Base-by-base conservation (phyloP, 2,329 filamentous ascomycete species). In the Talaromyces atroroseus region DNA sequence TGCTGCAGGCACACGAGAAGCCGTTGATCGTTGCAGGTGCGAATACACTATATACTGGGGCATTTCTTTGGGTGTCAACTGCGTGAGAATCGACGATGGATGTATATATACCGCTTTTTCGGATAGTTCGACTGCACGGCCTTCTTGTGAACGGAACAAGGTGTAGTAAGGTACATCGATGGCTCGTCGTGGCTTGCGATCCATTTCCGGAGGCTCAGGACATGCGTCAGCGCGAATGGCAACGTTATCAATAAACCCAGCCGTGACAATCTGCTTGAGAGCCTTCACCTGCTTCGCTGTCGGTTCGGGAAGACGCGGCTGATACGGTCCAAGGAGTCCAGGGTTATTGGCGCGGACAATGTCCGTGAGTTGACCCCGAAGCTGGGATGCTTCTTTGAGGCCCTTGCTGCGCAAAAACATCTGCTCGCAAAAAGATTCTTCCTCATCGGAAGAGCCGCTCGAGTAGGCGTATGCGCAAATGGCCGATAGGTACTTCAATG, bases 151-250 rank as follows among this genome's bases (percentile, higher is more conserved):
- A 78, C 90, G 86, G 62, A 92, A 84, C 4, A 99, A 84, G 0
- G 94, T 91, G 6, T 95, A 72, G 68, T 97, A 99, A 0, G 92
- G 89, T 2, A 97, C 89, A 63, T 97, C 91, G 61, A 94, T 95
- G 1, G 92, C 89, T n/a, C 91, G 84, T 51, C 84, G 85, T 0
- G 92, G 89, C 60, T 88, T 90, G 18, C 87, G 80, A 47, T 78
- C 74, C 53, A 81, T 74, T 59, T 87, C 84, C 0, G 86, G 85
- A 0, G 89, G 88, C 12, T 80, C 81, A 0, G 90, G 89, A 0
- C 90, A 81, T n/a, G 90, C 78, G 71, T 99, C 92, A 3, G 89
- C 90, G 59, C 94, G 89, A 63, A 97, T 91, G 47, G 94, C 94
- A 42, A 99, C 82, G 63, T 96, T 89, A 72, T 99, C 94, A 66